Evolutionary conservation across 352 stramenopile species (phyloP).

Genomic region (Phytophthora fragariae): DNA sequence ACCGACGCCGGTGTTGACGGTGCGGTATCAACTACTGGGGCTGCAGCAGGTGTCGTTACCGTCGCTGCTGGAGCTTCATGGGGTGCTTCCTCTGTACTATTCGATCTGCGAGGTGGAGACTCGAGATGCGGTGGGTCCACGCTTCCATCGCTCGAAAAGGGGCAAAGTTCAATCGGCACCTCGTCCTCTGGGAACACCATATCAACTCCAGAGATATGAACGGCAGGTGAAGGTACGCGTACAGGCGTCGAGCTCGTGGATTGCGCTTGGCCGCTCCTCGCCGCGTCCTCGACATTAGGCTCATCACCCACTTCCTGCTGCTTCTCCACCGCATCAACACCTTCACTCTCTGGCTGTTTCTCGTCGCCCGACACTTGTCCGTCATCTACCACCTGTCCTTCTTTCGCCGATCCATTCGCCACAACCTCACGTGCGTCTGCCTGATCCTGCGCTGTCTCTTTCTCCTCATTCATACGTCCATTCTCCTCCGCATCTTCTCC

Average conservation of each 20-base stretch:
- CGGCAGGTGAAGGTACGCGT: conserved; percentile 20
- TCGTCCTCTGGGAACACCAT: conserved; percentile 44
- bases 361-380: conserved; percentile 1
- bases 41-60: conserved; percentile 2
- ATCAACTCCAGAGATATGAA: conserved; percentile 25
- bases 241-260: neutral
- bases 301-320: neutral
- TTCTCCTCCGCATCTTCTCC: conserved; percentile 14
- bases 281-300: neutral
- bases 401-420: neutral
- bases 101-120: conserved; percentile 1
- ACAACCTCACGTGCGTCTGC: conserved; percentile 3
- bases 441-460: conserved; percentile 2
- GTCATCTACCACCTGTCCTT: neutral
- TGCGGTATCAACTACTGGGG: conserved; percentile 2
- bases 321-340: conserved; percentile 3
- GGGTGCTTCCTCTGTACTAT: conserved; percentile 1
- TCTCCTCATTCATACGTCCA: conserved; percentile 14
- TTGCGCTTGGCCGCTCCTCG: neutral
- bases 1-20: conserved; percentile 11
- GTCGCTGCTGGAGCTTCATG: conserved; percentile 8
- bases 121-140: conserved; percentile 22
- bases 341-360: conserved; percentile 1
- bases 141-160: conserved; percentile 49
- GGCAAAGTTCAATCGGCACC: conserved; percentile 46